These are phyloP conservation scores for Pisolithus thermaeus DNA, from an alignment of 1,284 basidiomycete genomes.

Conservation along the genomic window DNA sequence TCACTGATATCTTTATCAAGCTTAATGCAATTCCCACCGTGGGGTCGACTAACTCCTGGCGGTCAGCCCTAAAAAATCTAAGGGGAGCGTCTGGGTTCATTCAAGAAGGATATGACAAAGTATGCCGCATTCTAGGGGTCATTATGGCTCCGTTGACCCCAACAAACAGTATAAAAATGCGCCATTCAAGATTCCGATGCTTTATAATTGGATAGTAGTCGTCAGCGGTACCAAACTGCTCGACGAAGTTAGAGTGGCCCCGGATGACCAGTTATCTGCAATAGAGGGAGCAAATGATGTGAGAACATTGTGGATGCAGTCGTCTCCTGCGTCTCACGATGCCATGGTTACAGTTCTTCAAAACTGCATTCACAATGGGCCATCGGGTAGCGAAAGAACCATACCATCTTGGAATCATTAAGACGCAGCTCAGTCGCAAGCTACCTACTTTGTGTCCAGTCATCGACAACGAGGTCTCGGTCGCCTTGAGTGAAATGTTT, in stretches of 20 bases:
- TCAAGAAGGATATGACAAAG: conserved; percentile 20
- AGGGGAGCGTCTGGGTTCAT: conserved; percentile 7
- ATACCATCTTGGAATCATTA: conserved; percentile 17
- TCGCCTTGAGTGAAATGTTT: conserved; percentile 8
- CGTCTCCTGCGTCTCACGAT: not conserved
- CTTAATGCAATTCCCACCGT: conserved; percentile 19
- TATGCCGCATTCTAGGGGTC: not conserved
- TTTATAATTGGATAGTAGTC: conserved; percentile 37
- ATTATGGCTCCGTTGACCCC: not conserved
- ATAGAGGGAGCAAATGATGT: conserved; percentile 31
- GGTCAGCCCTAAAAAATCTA: conserved; percentile 9
- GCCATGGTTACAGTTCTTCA: not conserved
- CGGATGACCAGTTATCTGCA: conserved; percentile 35
- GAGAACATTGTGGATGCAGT: not conserved
- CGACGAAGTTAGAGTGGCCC: conserved; percentile 37
- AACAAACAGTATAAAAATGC: conserved; percentile 27
- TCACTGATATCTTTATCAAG: conserved; percentile 2
- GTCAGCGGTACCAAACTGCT: conserved; percentile 29
- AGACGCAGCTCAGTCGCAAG: conserved; percentile 15
- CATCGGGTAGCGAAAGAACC: not conserved
- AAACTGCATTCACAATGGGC: conserved; percentile 4
- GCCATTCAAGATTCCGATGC: conserved; percentile 37
- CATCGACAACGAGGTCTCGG: conserved; percentile 18
- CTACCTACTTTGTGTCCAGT: conserved; percentile 12
- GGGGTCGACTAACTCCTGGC: conserved; percentile 16